Evolutionary conservation across 805 yeast genomes (phyloP).

Genomic region (Metschnikowia hibisci): DNA sequence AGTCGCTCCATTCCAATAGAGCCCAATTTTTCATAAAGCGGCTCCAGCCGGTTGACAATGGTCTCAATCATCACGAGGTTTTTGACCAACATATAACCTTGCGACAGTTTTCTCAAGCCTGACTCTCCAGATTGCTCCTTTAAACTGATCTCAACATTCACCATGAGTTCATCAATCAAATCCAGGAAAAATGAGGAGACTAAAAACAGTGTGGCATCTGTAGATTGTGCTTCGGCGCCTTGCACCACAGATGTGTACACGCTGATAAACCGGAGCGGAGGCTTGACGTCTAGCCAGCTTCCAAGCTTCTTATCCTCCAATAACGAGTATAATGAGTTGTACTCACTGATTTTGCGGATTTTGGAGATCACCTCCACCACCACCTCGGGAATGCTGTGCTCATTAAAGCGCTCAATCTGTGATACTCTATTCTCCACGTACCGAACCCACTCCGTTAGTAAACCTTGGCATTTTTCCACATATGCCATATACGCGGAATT

Average conservation of each 20-base stretch:
- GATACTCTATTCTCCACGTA: slow-evolving; percentile 52
- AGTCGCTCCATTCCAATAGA: slow-evolving; percentile 58
- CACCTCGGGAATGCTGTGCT: slow-evolving; percentile 65
- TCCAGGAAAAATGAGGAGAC: slow-evolving; percentile 72
- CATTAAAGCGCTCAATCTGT: slow-evolving; percentile 54
- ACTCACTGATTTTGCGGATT: slow-evolving; percentile 61
- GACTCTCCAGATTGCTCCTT: slow-evolving; percentile 29
- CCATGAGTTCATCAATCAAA: slow-evolving; percentile 67
- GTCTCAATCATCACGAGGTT: slow-evolving; percentile 75
- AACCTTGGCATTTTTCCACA: slow-evolving; percentile 22
- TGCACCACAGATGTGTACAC: slow-evolving; percentile 48
- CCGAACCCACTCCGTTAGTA: slow-evolving; percentile 55
- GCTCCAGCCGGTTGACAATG: slow-evolving; percentile 54
- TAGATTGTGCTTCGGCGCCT: slow-evolving; percentile 24
- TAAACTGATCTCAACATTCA: slow-evolving; percentile 60
- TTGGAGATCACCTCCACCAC: slow-evolving; percentile 71
- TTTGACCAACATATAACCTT: slow-evolving; percentile 70
- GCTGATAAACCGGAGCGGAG: slow-evolving; percentile 45
- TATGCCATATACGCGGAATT: slow-evolving; percentile 17
- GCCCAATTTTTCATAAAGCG: slow-evolving; percentile 53
- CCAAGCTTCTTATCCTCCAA: slow-evolving; percentile 55
- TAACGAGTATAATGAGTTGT: slow-evolving; percentile 47
- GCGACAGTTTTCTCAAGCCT: slow-evolving; percentile 37
- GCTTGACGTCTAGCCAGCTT: slow-evolving; percentile 62
- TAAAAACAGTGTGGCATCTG: slow-evolving; percentile 30